Base-by-base conservation (phyloP, 1,284 basidiomycete genomes). In the Rhodotorula sp. region DNA sequence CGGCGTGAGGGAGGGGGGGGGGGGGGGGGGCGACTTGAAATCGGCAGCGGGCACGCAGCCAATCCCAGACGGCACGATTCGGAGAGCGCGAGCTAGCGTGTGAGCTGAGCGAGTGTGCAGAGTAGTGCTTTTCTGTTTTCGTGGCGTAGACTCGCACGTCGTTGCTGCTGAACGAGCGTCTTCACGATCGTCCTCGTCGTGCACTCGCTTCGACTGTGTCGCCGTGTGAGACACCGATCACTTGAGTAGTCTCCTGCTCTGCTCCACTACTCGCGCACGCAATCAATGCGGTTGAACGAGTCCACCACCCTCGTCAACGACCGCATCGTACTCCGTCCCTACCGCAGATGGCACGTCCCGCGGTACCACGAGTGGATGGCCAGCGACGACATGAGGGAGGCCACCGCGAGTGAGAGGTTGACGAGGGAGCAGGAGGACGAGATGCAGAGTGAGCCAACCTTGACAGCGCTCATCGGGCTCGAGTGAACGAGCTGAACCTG, bases 301-400 rank as follows among this genome's bases (percentile, higher is more conserved):
- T 81, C 84, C 60, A 87, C 84, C 0, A 82, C 86, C 22, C 82
- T 93, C n/a, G 81, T 87, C 32, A 89, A 88, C 8, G 77, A 82
- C 44, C 84, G 83, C 46, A 84, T 89, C 48, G 82, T 90, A 29
- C 83, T 93, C 11, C 87, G 92, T 0, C 91, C 90, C 1, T 92
- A 92, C 79, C 82, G 85, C 85, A 86, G 69, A 60, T 62, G 74
- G 64, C 76, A 76, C 63, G 75, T 77, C 6, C 65, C 59, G 19
- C 58, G 54, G 19, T 97, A 97, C 77, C 89, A 96, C 79, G 84
- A 86, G 76, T 98, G 94, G 94, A 96, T 98, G 94, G 83, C 86
- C 58, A 86, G 87, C 79, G 85, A 86, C 22, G 86, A 87, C 72
- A 82, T 98, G 60, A 85, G 89, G 60, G 85, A 87, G 71, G 83